A percentile compares a stretch with the other conserved stretches of the same genome.
These are phyloP conservation scores for Pyrrhoderma noxium DNA, from an alignment of 1,284 basidiomycete species.

Conservation along the genomic window DNA sequence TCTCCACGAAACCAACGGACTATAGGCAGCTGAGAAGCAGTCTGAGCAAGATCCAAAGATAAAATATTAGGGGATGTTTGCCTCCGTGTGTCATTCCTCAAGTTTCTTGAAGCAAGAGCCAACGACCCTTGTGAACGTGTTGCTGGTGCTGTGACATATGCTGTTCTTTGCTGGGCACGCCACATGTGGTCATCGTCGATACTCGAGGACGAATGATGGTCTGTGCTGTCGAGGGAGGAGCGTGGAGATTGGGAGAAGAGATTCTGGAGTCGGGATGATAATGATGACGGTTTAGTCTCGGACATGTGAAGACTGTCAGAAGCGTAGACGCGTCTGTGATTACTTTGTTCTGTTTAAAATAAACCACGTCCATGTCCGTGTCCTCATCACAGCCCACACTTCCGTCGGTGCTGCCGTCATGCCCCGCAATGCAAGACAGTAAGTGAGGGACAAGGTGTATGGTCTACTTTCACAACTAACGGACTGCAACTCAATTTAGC, in stretches of 20 bases:
- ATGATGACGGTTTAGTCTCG: no score
- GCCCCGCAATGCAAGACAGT: slow-evolving; percentile 49
- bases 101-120: neutral
- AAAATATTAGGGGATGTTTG: neutral
- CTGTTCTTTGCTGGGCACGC: slow-evolving; percentile 4
- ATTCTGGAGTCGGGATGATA: slow-evolving; percentile 4
- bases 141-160: neutral
- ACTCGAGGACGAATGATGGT: neutral
- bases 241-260: slow-evolving; percentile 7
- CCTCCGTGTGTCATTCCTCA: neutral
- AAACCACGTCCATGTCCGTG: no score
- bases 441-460: slow-evolving; percentile 19
- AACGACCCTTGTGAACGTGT: neutral
- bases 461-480: neutral
- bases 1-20: slow-evolving; percentile 42
- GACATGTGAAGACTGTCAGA: no score
- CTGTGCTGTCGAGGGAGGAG: slow-evolving; percentile 8
- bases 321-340: no score
- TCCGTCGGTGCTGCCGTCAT: slow-evolving; percentile 48
- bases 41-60: slow-evolving; percentile 8
- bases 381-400: slow-evolving; percentile 24
- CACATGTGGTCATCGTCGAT: slow-evolving; percentile 16
- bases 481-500: neutral
- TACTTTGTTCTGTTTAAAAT: no score
- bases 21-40: slow-evolving; percentile 29